Evolutionary conservation across 139 green algal genomes (phyloP).

Genomic region (Ettlia oleoabundans): DNA sequence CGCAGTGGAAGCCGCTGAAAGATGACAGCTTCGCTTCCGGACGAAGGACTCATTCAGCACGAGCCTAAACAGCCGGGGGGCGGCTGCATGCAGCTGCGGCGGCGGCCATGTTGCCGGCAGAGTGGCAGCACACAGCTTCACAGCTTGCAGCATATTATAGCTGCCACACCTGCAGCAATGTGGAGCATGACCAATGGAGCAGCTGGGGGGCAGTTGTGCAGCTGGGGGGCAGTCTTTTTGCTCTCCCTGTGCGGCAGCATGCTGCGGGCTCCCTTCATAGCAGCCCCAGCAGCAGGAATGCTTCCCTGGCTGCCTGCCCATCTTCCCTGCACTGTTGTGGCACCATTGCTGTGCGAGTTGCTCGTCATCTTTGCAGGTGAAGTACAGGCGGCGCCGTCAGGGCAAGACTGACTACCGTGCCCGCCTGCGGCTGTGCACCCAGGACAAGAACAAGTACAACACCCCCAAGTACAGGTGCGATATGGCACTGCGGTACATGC

Average conservation of each 20-base stretch:
- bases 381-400: slow-evolving; percentile 82
- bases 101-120: neutral
- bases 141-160: neutral
- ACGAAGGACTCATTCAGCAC: no score
- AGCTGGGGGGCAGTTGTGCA: neutral
- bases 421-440: slow-evolving; percentile 86
- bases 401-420: slow-evolving; percentile 98
- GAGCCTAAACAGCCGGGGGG: neutral
- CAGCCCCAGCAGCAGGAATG: no score
- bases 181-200: neutral
- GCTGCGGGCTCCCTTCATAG: no score
- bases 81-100: neutral
- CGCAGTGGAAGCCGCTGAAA: no score
- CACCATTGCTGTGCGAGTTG: no score
- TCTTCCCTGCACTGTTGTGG: no score
- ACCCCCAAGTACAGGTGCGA: slow-evolving; percentile 93
- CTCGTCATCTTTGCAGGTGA: slow-evolving; percentile 88
- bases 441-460: slow-evolving; percentile 99
- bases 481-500: no score
- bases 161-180: neutral
- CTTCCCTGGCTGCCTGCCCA: no score
- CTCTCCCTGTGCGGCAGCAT: no score
- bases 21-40: no score
- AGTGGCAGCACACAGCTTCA: neutral
- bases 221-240: neutral